Evolutionary conservation across 306 rosid species (phyloP).

Genomic region (Albizia julibrissin): DNA sequence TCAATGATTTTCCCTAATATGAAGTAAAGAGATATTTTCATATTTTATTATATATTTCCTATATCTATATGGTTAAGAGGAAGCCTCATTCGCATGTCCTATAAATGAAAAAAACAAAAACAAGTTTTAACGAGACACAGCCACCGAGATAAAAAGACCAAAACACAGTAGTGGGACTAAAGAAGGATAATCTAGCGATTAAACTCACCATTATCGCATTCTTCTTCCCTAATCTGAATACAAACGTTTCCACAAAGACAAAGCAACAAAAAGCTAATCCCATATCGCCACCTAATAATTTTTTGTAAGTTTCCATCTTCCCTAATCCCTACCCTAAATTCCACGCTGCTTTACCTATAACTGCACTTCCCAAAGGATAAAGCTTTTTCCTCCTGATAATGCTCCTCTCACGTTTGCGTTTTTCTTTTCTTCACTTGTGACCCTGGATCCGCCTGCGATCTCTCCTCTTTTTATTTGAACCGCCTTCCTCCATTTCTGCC

Average conservation of each 20-base stretch:
- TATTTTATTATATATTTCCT: neutral
- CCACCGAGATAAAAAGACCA: neutral
- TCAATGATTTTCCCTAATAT: too few relatives aligned
- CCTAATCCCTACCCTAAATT: constrained; percentile 39
- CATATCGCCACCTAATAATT: constrained; percentile 42
- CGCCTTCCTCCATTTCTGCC: constrained; percentile 10
- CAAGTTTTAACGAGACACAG: neutral
- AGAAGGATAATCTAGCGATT: constrained; percentile 12
- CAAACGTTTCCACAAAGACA: neutral
- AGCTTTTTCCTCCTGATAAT: constrained; percentile 20
- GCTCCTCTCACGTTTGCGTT: constrained; percentile 7
- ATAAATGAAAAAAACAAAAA: constrained; percentile 6
- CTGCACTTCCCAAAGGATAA: constrained; percentile 23
- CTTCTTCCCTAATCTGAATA: constrained; percentile 12
- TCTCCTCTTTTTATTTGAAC: constrained; percentile 6
- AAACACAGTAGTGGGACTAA: neutral
- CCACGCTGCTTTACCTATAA: constrained; percentile 3
- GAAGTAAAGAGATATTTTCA: neutral
- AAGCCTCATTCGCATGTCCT: constrained; percentile 44
- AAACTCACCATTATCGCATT: constrained; percentile 47
- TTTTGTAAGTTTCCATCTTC: constrained; percentile 17
- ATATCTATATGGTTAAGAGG: constrained; percentile 20
- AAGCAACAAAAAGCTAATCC: constrained; percentile 9
- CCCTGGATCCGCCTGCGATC: constrained; percentile 41
- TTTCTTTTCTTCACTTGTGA: constrained; percentile 19